Evolutionary conservation across 169 alveolate species (phyloP), one percentile per base, ranked within the genome.

Genomic region (Blepharisma undulans): DNA sequence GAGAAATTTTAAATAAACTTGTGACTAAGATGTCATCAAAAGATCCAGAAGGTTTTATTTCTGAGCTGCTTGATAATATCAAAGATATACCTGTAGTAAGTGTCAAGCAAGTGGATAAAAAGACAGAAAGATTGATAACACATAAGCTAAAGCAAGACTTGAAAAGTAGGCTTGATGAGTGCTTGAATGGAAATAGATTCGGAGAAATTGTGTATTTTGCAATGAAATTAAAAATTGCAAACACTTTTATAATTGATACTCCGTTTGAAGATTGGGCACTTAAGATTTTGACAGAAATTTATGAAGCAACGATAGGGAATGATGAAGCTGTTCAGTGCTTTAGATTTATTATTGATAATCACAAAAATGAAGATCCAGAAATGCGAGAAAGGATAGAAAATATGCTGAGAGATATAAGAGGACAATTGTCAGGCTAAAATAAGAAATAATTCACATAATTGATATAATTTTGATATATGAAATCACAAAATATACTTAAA

Each of bases 91-190:
- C 92, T 30, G 72, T 88, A 34, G 79, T 76, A 0, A 19, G 32
- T 7, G 33, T 88, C 12, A 88, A 61, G 25, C 71, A 88, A 3
- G 66, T 88, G 0, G 92, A 88, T 36, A 88, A 88, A 33, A 88
- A 88, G 25, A 88, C 87, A 29, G 92, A 88, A 76, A 88, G 87
- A 72, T 25, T 19, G 29, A 72, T 86, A 19, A 61, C 72, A 27
- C 81, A 72, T n/a, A 86, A 72, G 12, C 6, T 71, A 21, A 61
- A 36, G 72, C 25, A 27, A 10, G 91, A 72, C 21, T 3, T 27
- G 25, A 86, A 86, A 16, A 32, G 25, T 29, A 78, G 60, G 34
- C 71, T 78, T 25, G 34, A 78, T 29, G 29, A 78, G 18, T 27
- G 29, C 25, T 27, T 78, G 29, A 27, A 21, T 25, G 34, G 8